Conservation (phyloP, 2,329 filamentous ascomycete genomes). For the Epichloe sp. region DNA sequence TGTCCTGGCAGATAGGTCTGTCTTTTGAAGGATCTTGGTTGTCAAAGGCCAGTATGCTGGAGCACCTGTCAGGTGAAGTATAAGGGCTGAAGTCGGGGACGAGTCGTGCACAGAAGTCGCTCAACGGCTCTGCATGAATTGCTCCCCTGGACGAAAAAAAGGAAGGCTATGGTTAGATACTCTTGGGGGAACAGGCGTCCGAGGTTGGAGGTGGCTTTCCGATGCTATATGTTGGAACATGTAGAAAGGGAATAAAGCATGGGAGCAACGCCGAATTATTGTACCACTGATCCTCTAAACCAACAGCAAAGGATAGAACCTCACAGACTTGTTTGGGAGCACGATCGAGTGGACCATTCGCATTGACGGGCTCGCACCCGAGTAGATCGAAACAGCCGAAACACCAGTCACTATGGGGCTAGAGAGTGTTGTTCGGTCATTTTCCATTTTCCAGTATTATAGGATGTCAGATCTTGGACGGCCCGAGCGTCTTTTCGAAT, state of each 20-base stretch:
- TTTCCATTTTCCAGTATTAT: constrained; percentile 1
- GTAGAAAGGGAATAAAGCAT: neutral
- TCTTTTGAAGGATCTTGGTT: neutral
- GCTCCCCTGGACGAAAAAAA: neutral
- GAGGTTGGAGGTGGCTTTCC: constrained; percentile 5
- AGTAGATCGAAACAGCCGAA: constrained; percentile 12
- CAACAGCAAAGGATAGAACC: neutral
- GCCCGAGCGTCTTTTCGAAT: constrained; percentile 8
- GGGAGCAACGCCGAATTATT: neutral
- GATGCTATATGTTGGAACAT: constrained; percentile 6
- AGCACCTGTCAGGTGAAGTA: neutral
- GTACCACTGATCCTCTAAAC: neutral
- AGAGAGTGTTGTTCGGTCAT: constrained; percentile 1
- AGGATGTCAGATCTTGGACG: constrained; percentile 8
- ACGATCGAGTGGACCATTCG: constrained; percentile 9
- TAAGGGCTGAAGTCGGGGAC: neutral
- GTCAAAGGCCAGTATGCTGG: neutral
- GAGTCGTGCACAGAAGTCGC: constrained; percentile 1
- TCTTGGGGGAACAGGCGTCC: constrained; percentile 1
- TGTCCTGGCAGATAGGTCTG: neutral
- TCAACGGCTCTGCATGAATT: neutral
- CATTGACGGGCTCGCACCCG: constrained; percentile 6
- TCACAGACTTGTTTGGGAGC: constrained; percentile 3
- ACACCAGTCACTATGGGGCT: constrained; percentile 7
- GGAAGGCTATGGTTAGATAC: neutral